Conservation (phyloP, 441 rosid genomes). For the Pelargonium australe region DNA sequence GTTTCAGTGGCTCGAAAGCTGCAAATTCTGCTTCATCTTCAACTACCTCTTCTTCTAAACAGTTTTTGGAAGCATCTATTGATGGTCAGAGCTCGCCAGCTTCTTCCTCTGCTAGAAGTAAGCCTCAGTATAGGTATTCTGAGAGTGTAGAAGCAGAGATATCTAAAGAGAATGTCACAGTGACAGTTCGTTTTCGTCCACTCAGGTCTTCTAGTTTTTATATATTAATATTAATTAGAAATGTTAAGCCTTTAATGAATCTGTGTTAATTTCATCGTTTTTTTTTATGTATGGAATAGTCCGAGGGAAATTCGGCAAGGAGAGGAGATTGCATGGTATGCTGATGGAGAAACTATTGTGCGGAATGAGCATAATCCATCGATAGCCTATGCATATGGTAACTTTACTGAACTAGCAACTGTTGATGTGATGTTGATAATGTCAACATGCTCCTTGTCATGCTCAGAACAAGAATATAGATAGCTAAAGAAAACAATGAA, state of each 20-base stretch:
- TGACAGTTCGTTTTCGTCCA: slow-evolving; percentile 96
- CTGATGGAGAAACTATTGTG: slow-evolving; percentile 92
- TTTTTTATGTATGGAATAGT: slow-evolving; percentile 26
- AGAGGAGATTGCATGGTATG: slow-evolving; percentile 99
- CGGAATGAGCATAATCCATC: slow-evolving; percentile 82
- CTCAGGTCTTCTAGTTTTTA: slow-evolving; percentile 47
- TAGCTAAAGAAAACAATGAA: neutral
- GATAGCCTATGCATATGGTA: slow-evolving; percentile 93
- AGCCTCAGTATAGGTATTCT: slow-evolving; percentile 60
- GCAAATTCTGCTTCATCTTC: slow-evolving; percentile 86
- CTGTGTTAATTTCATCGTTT: neutral
- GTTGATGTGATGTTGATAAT: neutral
- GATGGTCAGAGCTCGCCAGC: slow-evolving; percentile 97
- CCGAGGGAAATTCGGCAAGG: slow-evolving; percentile 99
- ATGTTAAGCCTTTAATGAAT: neutral
- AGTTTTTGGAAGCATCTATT: slow-evolving; percentile 58
- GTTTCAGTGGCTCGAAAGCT: slow-evolving; percentile 39
- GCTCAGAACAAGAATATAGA: neutral
- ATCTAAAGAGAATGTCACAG: slow-evolving; percentile 90
- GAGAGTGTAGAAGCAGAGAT: slow-evolving; percentile 46
- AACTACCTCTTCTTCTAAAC: slow-evolving; percentile 85
- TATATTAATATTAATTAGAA: neutral
- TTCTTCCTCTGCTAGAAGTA: slow-evolving; percentile 84
- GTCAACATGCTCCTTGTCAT: neutral
- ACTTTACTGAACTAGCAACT: slow-evolving; percentile 19